These are phyloP conservation scores for Blastomyces silverae DNA, from an alignment of 2,329 filamentous ascomycete species.

Conservation along the genomic window DNA sequence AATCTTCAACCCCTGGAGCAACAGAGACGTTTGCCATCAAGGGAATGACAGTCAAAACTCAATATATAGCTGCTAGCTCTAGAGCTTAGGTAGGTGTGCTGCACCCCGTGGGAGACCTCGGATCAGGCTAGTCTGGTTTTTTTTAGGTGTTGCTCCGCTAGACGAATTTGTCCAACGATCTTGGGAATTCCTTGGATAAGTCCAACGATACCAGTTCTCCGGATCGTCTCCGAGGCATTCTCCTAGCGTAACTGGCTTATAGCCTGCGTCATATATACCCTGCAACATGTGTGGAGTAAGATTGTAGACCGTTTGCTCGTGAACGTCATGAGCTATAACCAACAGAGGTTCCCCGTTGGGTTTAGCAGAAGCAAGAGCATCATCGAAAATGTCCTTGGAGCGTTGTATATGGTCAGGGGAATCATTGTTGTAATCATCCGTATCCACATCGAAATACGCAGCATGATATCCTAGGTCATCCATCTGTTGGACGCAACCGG, in stretches of 20 bases:
- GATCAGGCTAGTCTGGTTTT: slow-evolving; percentile 22
- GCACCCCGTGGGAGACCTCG: slow-evolving; percentile 33
- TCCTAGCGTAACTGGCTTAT: slow-evolving; percentile 39
- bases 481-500: slow-evolving; percentile 40
- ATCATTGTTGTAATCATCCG: slow-evolving; percentile 42
- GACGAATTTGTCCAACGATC: background rate
- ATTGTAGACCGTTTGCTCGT: slow-evolving; percentile 40
- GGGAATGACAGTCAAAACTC: slow-evolving; percentile 29
- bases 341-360: slow-evolving; percentile 33
- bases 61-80: slow-evolving; percentile 30
- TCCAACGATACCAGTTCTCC: slow-evolving; percentile 37
- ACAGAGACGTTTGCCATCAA: slow-evolving; percentile 28
- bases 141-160: background rate
- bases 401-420: slow-evolving; percentile 33
- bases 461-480: slow-evolving; percentile 46
- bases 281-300: slow-evolving; percentile 39
- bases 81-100: slow-evolving; percentile 33
- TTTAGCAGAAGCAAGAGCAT: slow-evolving; percentile 26
- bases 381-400: slow-evolving; percentile 39
- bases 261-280: slow-evolving; percentile 28
- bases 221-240: slow-evolving; percentile 39
- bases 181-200: slow-evolving; percentile 8
- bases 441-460: slow-evolving; percentile 44
- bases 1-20: background rate
- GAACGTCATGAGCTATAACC: slow-evolving; percentile 40